Evolutionary conservation across 2,329 filamentous ascomycete genomes (phyloP).

Genomic region (Hypoxylon rubiginosum): DNA sequence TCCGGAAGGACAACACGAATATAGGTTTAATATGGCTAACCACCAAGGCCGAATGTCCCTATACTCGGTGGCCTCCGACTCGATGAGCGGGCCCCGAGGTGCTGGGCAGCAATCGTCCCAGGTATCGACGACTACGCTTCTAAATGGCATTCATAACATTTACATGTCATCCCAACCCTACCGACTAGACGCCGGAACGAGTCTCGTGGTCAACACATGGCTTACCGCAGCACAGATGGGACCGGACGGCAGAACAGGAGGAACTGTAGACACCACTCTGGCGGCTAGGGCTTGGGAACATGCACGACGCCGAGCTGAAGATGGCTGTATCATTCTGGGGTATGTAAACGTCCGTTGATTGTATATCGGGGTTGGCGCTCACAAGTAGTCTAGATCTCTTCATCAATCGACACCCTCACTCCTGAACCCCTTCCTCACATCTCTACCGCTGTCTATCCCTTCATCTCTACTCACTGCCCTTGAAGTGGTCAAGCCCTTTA

Average conservation of each 20-base stretch:
- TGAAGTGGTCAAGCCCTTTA: conserved; percentile 85
- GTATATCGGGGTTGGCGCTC: conserved; percentile 35
- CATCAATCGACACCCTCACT: conserved; percentile 91
- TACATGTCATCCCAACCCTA: conserved; percentile 89
- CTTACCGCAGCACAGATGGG: conserved; percentile 81
- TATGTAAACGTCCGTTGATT: conserved; percentile 61
- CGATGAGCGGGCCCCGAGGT: conserved; percentile 68
- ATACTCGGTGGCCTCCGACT: conserved; percentile 76
- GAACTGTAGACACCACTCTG: conserved; percentile 83
- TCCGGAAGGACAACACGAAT: conserved; percentile 57
- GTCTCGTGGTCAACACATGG: conserved; percentile 96
- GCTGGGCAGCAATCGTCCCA: conserved; percentile 79
- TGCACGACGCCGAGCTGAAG: conserved; percentile 91
- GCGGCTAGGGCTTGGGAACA: conserved; percentile 94
- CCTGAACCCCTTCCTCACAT: conserved; percentile 82
- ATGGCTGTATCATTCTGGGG: conserved; percentile 92
- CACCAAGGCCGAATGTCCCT: conserved; percentile 70
- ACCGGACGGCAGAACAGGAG: conserved; percentile 76
- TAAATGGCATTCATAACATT: conserved; percentile 91
- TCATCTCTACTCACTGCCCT: conserved; percentile 81
- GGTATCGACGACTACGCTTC: conserved; percentile 90
- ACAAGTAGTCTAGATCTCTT: conserved; percentile 73
- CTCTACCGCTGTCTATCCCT: conserved; percentile 84
- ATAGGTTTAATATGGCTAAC: conserved; percentile 66
- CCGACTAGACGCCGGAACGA: conserved; percentile 88